Base-by-base conservation (phyloP, 768 basidiomycete genomes). In the Tulasnella sp. region DNA sequence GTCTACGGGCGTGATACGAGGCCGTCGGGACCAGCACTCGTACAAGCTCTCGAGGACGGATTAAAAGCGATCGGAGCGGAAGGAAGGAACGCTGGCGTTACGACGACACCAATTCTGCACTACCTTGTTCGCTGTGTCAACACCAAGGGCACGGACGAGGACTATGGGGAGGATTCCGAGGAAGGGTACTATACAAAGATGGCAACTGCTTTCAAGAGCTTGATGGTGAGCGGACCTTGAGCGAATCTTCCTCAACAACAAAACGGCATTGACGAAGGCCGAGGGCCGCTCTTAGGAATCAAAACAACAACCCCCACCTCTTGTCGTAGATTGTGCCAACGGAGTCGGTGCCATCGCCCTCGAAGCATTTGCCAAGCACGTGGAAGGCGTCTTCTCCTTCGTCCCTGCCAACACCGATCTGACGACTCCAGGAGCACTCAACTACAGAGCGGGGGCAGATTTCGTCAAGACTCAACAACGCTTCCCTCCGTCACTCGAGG, bases 301-400 rank as follows among this genome's bases (percentile, higher is more conserved):
- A 82, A 82, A 68, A 69, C 72, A 39, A 70, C 73, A 51, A n/a
- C 69, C 76, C 9, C 68, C 76, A 14, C 78, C 82, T 35, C 66
- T 99, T 45, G 68, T 86, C n/a, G 75, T 99, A 39, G 96, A 99
- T 69, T 98, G 96, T 67, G 96, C 96, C n/a, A 98, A 99, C 67
- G 96, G 96, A 25, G 96, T 99, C 21, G 96, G 96, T 45, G 80
- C 86, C 14, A 72, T 75, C 6, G 82, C 85, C 36, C 81, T 87
- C 11, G 71, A 72, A 32, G 78, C 76, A 40, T 72, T 98, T 36
- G 66, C 73, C 3, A 69, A 76, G 53, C 74, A 79, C 52, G 77
- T 96, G 21, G 78, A 76, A 15, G 73, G 73, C 23, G 74, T 72
- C 6, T 69, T 98, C 29, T 74, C 77, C 23, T 66, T 97, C 43